A percentile compares a stretch with the other conserved stretches of the same genome.
Conservation (phyloP, 768 basidiomycete genomes). For the Dentipellis fragilis region DNA sequence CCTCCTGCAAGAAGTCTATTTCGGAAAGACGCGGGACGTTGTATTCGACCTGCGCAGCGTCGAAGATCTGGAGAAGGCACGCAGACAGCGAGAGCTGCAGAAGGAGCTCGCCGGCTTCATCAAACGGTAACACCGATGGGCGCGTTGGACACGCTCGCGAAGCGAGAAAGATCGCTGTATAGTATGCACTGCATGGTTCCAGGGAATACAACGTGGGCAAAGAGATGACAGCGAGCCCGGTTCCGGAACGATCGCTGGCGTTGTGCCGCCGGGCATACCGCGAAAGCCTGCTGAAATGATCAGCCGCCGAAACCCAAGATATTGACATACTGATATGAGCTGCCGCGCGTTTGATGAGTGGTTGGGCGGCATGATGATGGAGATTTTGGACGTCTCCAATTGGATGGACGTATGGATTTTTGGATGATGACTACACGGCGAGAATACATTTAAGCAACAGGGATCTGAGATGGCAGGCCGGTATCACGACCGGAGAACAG, state of each 20-base stretch:
- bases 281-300: no score
- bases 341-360: background rate
- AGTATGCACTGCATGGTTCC: no score
- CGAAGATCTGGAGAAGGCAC: slow-evolving; percentile 75
- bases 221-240: no score
- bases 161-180: no score
- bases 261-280: no score
- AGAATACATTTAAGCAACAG: no score
- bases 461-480: no score
- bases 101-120: slow-evolving; percentile 85
- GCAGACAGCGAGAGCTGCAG: slow-evolving; percentile 76
- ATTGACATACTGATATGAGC: no score
- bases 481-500: slow-evolving; percentile 28
- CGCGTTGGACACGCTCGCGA: no score
- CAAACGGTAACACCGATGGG: slow-evolving; percentile 26
- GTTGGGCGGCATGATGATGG: background rate
- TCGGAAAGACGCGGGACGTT: slow-evolving; percentile 94
- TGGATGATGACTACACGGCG: background rate
- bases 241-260: no score
- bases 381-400: background rate
- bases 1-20: slow-evolving; percentile 87
- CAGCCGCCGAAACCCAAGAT: no score
- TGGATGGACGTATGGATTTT: background rate
- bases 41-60: slow-evolving; percentile 85
- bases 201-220: no score